phyloP scores from a whole-genome alignment of 306 rosid genomes.

The Styphnolobium japonicum region DNA sequence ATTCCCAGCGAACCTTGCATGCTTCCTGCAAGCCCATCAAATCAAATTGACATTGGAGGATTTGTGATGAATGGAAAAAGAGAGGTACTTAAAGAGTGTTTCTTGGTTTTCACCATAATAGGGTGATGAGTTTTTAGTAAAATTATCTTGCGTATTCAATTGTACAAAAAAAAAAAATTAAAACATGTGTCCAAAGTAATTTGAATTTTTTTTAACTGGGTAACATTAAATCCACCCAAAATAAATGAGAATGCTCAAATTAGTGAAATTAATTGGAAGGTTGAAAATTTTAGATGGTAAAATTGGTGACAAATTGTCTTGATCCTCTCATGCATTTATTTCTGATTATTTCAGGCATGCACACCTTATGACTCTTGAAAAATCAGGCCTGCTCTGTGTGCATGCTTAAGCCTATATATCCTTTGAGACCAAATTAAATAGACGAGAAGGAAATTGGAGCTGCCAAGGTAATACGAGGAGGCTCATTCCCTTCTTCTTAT shows the following conservation, averaged over 20 bases:
- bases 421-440: neutral
- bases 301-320: neutral
- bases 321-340: no score
- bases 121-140: neutral
- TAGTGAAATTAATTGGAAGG: neutral
- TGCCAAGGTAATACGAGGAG: neutral
- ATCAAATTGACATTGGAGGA: conserved; percentile 44
- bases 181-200: no score
- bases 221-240: neutral
- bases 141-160: no score
- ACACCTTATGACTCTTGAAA: neutral
- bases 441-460: neutral
- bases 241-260: neutral
- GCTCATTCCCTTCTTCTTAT: neutral
- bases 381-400: neutral
- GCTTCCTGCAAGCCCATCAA: conserved; percentile 53
- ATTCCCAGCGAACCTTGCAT: conserved; percentile 34
- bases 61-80: conserved; percentile 46
- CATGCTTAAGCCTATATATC: no score
- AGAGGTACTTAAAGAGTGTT: conserved; percentile 34
- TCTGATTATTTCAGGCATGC: neutral
- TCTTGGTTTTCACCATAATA: neutral
- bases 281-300: neutral
- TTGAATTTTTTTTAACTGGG: no score
- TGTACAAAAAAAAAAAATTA: no score